Base-by-base conservation (phyloP, 2,329 filamentous ascomycete genomes). In the Trichoderma koningiopsis region DNA sequence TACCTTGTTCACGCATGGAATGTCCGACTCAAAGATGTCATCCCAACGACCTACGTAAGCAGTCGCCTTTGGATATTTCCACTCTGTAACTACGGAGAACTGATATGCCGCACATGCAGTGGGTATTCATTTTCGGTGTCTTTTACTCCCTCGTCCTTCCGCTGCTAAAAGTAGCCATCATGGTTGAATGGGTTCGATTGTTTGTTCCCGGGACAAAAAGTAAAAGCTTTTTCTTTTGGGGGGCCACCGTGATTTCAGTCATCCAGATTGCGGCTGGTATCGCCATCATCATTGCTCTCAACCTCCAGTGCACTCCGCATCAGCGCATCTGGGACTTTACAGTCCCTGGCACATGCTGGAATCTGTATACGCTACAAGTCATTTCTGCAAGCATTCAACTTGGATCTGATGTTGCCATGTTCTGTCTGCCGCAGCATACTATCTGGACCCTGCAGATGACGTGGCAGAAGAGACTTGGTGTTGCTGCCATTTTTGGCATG, bases 1-100 rank as follows among this genome's bases (percentile, higher is more conserved):
- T 64, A 64, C 27, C 8, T 64, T 5, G 61, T 64, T 27, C 61
- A 64, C 47, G 33, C 61, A 16, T 64, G 47, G 61, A 56, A 64
- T 22, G 31, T 64, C 7, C 31, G 61, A 1, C 49, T 64, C n/a
- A 56, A 35, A 11, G 47, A 64, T n/a, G 61, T 64, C 22, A n/a
- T 64, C 14, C 47, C 61, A 13, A 64, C 61, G 5, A 55, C 49
- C 3, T 64, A 64, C 14, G 61, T 64, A 19, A 19, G 61, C 33
- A 35, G 33, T 22, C 11, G 7, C 8, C 22, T 31, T 60, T 33
- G 29, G 47, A 52, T 52, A 29, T 16, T 16, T 7, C 24, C 19
- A 7, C 14, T 49, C 22, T 19, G 22, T 11, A n/a, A 22, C 11
- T 35, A 35, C 33, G 13, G 33, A 35, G 5, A 35, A 35, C 33